Evolutionary conservation across 148 eudicot genomes (phyloP), one percentile per base, ranked within the genome.

Genomic region (Mesembryanthemum crystallinum): DNA sequence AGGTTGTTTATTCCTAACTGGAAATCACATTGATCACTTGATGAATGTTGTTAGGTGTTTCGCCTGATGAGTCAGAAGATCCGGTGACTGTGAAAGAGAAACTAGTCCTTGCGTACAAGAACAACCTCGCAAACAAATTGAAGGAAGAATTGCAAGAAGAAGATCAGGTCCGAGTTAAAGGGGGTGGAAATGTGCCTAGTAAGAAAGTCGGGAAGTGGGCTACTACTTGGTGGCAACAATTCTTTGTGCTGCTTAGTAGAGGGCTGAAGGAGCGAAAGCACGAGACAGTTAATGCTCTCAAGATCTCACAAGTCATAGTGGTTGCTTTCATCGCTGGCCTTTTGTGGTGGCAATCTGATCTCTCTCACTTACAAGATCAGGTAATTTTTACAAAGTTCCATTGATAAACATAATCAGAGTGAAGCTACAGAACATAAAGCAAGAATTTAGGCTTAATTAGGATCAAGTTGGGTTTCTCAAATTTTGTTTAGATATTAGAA

Each of bases 211-310:
- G 55, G 2, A 69, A 76, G 39, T 92, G 92, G 92, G 77, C 76
- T 32, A 92, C 90, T 4, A 87, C 88, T 10, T 94, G 98, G 98
- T 85, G 84, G 81, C 89, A 92, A 63, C 90, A 91, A 30, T 89
- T 89, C 68, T 52, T 78, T 0, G 83, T 91, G 45, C 68, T 91
- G 67, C 77, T 88, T 5, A 77, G 78, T 32, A 82, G 97, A 88
- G 93, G 93, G 2, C 57, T 91, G 43, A 89, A 89, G 63, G 96
- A 87, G 78, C 72, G 93, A 69, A 85, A 59, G 60, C 91, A 89
- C 30, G 82, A 87, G 35, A 72, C 86, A 1, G 86, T 91, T 51
- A 76, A 82, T 37, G 25, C 24, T 20, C 66, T 89, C 43, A 86
- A 82, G 70, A 85, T 89, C 21, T 58, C 47, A 1, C 88, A 91